Evolutionary conservation across 1,139 yeast genomes (phyloP), one percentile per base, ranked within the genome.

Genomic region (Diutina pseudorugosa): DNA sequence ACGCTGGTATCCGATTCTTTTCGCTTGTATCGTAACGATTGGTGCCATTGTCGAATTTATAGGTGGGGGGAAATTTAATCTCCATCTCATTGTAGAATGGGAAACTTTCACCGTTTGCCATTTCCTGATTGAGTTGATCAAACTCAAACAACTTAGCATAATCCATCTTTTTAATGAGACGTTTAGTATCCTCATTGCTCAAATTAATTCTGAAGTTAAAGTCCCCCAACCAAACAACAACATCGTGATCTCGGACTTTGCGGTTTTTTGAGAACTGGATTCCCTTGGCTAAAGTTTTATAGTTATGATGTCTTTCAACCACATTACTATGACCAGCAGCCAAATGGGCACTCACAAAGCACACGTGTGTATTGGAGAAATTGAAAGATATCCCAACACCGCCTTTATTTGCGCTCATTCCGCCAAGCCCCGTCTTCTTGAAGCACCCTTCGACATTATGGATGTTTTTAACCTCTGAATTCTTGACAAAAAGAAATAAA

Each of bases 361-460:
- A 50, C 4, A 50, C 25, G 14, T 21, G 25, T 7, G 51, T 41
- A 19, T 25, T 16, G 14, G 47, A 41, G 23, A 40, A 50, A 11
- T 25, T 41, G 44, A 50, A 27, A 12, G 19, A 18, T 9, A 50
- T 41, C 11, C 45, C 51, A n/a, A 50, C 47, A 4, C 47, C 51
- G 20, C 51, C 51, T 30, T 50, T 50, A 20, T 50, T 50, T 3
- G 51, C 36, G 12, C 41, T 25, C 51, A 50, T 50, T 4, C 51
- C 51, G 5, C 47, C 51, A 11, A 50, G 20, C 18, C 51, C 51
- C 27, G 51, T 50, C 27, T 50, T 50, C 21, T 41, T 41, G 5
- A 41, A 19, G 12, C 47, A 50, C 4, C 41, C 25, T 12, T 50
- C 51, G 11, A 41, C 41, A 18, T 41, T 30, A n/a, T 41, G 30